Base-by-base conservation (phyloP, 75 land plant species). In the Selaginella moellendorffii region DNA sequence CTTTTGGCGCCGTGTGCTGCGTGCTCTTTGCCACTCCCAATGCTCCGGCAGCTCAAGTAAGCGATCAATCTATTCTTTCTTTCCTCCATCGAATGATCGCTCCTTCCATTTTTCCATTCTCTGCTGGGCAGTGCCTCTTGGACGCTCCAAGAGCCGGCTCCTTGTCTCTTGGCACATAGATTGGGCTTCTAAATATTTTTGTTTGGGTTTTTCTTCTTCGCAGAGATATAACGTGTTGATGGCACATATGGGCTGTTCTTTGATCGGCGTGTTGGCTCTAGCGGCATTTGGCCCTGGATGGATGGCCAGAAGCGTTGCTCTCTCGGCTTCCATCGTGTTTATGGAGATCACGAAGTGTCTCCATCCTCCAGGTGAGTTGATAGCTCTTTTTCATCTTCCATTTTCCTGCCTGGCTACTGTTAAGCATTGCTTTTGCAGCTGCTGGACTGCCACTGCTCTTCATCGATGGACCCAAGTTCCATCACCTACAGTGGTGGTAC, bases 371-470 rank as follows among this genome's bases (percentile, higher is more conserved):
- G 92, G 92, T 84, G 63, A 8, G 20, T n/a, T 23, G 26, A 36
- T 59, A 65, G 31, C 58, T 65, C 2, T 46, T 9, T 64, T 10
- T 64, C 1, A 29, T 31, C 31, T 30, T 5, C 25, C n/a, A 36
- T 65, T 51, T n/a, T n/a, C n/a, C n/a, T n/a, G n/a, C n/a, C n/a
- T n/a, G n/a, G n/a, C n/a, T n/a, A n/a, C n/a, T n/a, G n/a, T n/a
- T n/a, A n/a, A n/a, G n/a, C n/a, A n/a, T n/a, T n/a, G n/a, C n/a
- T n/a, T n/a, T 8, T 1, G 23, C 27, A 87, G 92, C 92, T 70
- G 92, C 92, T n/a, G 81, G 92, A 27, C 64, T 87, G 78, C 92
- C 92, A 1, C 46, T 87, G n/a, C 70, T 87, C 29, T 82, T 87
- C 64, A 84, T 87, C 36, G 91, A 84, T 72, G 91, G 71, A 24